Evolutionary conservation across 345 rosid species (phyloP).

Genomic region (Isatis tinctoria): DNA sequence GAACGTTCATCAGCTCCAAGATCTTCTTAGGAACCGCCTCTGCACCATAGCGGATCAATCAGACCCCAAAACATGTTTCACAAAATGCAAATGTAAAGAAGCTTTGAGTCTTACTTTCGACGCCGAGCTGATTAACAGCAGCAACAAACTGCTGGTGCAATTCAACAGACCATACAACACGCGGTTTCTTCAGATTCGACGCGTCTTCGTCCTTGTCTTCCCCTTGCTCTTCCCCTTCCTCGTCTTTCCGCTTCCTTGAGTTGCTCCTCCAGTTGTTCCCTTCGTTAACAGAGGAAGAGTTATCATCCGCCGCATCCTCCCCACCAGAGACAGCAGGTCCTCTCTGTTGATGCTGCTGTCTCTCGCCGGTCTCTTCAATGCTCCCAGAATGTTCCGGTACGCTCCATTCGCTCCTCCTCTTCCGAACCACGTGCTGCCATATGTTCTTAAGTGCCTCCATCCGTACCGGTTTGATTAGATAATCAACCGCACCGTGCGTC

Average conservation of each 20-base stretch:
- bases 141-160: slow-evolving; percentile 91
- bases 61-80: background rate
- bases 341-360: slow-evolving; percentile 41
- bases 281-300: slow-evolving; percentile 65
- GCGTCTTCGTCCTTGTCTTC: slow-evolving; percentile 77
- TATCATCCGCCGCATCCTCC: slow-evolving; percentile 38
- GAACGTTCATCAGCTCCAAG: slow-evolving; percentile 90
- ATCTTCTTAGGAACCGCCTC: slow-evolving; percentile 95
- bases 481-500: slow-evolving; percentile 81
- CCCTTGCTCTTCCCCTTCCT: slow-evolving; percentile 52
- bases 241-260: slow-evolving; percentile 47
- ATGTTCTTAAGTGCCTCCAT: slow-evolving; percentile 76
- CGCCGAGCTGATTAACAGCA: slow-evolving; percentile 85
- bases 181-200: slow-evolving; percentile 72
- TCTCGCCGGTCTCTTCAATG: slow-evolving; percentile 39
- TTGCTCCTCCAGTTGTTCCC: slow-evolving; percentile 44
- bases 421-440: slow-evolving; percentile 81
- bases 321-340: slow-evolving; percentile 16
- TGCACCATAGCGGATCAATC: slow-evolving; percentile 18
- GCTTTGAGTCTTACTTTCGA: slow-evolving; percentile 57
- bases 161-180: slow-evolving; percentile 89
- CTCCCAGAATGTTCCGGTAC: slow-evolving; percentile 60
- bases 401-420: slow-evolving; percentile 54
- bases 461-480: slow-evolving; percentile 75
- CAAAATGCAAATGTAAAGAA: background rate